Evolutionary conservation across 805 yeast species (phyloP), one percentile per base, ranked within the genome.

Genomic region (Yarrowia sp.): DNA sequence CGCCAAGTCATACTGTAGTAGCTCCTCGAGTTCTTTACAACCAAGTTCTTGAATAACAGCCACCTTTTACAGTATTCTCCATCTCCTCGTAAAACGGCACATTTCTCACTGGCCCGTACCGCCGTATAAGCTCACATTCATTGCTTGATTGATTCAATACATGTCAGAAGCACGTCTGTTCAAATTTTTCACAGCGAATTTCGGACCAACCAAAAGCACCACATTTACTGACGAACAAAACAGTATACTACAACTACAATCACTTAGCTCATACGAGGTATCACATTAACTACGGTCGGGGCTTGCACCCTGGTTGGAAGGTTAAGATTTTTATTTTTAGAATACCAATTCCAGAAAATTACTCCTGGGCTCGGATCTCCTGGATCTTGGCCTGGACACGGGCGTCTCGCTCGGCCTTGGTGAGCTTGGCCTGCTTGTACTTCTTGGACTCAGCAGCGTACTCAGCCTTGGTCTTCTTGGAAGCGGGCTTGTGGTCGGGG

Each of bases 371-470:
- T 67, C 68, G 71, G 74, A 75, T 89, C 80, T 87, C 92, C 80
- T 95, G 96, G 80, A 95, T 92, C 91, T 91, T 93, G 80, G 88
- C 90, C 78, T 86, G 91, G 80, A 95, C 85, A 79, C 85, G 88
- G 75, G 89, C 97, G 74, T 83, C 79, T 85, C 96, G 89, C 87
- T 95, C 90, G 77, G 85, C 98, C 77, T 77, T 86, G 84, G 98
- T 86, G 82, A 93, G 87, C 85, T 90, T 93, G 77, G 77, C 82
- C 79, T 85, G 87, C 83, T 85, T 88, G 97, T 81, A 90, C 85
- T 93, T 91, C 87, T 88, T 89, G 73, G 96, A 86, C 82, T 87
- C 90, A 80, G 96, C 96, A 85, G 96, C 96, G 86, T 91, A 93
- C 84, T 92, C 95, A 80, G 87, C 97, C 88, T 91, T 93, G 86